phyloP scores from a whole-genome alignment of 371 early-diverging fungal species.

The Umbelopsis sp. region DNA sequence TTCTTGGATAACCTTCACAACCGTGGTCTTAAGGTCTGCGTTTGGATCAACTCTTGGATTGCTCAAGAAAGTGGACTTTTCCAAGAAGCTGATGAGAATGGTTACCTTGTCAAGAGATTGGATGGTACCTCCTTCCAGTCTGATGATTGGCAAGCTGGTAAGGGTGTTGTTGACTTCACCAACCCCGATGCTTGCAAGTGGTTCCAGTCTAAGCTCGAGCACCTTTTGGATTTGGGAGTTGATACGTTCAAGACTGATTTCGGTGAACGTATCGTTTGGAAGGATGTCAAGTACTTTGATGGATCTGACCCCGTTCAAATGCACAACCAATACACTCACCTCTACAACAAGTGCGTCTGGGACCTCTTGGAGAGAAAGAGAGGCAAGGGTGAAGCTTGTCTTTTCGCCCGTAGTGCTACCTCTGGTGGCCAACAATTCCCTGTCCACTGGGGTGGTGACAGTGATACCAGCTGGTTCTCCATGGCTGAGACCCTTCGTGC shows the following conservation, averaged over 20 bases:
- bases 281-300: slow-evolving; percentile 16
- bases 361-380: slow-evolving; percentile 8
- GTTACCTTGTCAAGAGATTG: slow-evolving; percentile 18
- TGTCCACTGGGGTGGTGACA: slow-evolving; percentile 20
- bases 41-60: slow-evolving; percentile 18
- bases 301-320: slow-evolving; percentile 19
- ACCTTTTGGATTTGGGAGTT: slow-evolving; percentile 20
- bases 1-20: slow-evolving; percentile 7
- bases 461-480: slow-evolving; percentile 5
- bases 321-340: slow-evolving; percentile 21
- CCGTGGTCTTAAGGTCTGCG: slow-evolving; percentile 18
- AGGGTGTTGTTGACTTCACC: slow-evolving; percentile 22
- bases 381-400: slow-evolving; percentile 19
- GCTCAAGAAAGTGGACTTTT: slow-evolving; percentile 6
- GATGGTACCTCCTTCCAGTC: slow-evolving; percentile 17
- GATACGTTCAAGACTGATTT: slow-evolving; percentile 23
- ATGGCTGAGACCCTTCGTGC: slow-evolving; percentile 24
- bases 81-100: slow-evolving; percentile 8
- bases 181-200: slow-evolving; percentile 21
- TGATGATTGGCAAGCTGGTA: slow-evolving; percentile 22
- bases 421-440: slow-evolving; percentile 22
- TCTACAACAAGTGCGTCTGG: slow-evolving; percentile 18
- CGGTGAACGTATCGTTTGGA: slow-evolving; percentile 21
- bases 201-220: slow-evolving; percentile 19
- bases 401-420: slow-evolving; percentile 20